Evolutionary conservation across 2,329 filamentous ascomycete genomes (phyloP).

Genomic region (Amphichorda felina): DNA sequence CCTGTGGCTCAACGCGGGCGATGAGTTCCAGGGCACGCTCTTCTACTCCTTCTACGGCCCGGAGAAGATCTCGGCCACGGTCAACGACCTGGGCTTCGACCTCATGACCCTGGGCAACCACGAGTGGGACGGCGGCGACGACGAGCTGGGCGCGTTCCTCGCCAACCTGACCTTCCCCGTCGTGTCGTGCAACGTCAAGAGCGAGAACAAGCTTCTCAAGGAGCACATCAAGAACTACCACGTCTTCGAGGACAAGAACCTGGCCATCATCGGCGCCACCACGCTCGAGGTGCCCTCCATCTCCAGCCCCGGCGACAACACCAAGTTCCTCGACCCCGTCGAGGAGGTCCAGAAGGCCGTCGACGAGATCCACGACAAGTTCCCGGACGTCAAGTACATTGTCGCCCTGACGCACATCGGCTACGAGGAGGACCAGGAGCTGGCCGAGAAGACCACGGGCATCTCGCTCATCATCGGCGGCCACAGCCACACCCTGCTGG

Average conservation of each 20-base stretch:
- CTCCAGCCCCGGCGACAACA: slow-evolving; percentile 44
- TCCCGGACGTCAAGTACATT: slow-evolving; percentile 51
- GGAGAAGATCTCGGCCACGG: slow-evolving; percentile 55
- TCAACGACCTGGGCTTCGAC: slow-evolving; percentile 55
- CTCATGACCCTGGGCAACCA: slow-evolving; percentile 59
- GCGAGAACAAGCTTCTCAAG: slow-evolving; percentile 46
- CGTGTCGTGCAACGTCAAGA: slow-evolving; percentile 50
- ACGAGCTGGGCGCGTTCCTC: slow-evolving; percentile 48
- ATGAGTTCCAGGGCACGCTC: slow-evolving; percentile 58
- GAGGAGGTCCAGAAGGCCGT: slow-evolving; percentile 48
- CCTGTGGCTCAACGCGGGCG: slow-evolving; percentile 53
- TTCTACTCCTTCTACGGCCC: slow-evolving; percentile 57
- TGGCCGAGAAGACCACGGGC: slow-evolving; percentile 47
- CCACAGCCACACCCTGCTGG: slow-evolving; percentile 48
- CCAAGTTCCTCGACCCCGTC: slow-evolving; percentile 45
- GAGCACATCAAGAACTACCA: slow-evolving; percentile 53
- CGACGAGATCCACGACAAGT: slow-evolving; percentile 43
- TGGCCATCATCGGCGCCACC: slow-evolving; percentile 54
- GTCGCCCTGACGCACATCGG: slow-evolving; percentile 57
- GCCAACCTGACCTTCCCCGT: slow-evolving; percentile 54
- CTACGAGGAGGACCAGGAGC: slow-evolving; percentile 49
- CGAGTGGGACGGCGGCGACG: slow-evolving; percentile 55
- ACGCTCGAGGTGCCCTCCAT: slow-evolving; percentile 47
- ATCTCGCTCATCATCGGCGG: slow-evolving; percentile 59
- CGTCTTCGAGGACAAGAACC: slow-evolving; percentile 46